Evolutionary conservation across 1,139 yeast genomes (phyloP), one percentile per base, ranked within the genome.

Genomic region (Yamadazyma spencermartinsiae): DNA sequence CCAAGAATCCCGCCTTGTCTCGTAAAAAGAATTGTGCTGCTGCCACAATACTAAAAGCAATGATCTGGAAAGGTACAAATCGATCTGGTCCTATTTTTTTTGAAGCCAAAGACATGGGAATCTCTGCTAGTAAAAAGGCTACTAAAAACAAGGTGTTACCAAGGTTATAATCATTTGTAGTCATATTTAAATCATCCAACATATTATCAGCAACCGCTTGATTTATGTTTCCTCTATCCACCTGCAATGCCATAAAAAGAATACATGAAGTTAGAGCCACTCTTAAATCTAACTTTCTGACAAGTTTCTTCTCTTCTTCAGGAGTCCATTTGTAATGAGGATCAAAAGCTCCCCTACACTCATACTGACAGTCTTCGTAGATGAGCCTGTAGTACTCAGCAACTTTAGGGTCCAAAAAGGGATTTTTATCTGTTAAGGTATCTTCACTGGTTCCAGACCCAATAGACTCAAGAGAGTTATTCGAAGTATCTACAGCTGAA

Each of bases 321-420:
- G 47, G 43, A 4, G 63, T 57, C 72, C 72, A 66, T n/a, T 57
- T 55, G 36, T 60, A 57, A 1, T 54, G 53, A 1, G 72, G 71
- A 46, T 67, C 72, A 37, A 65, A 63, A 10, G 48, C 61, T 21
- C 47, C 49, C 27, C 60, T 53, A 44, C 72, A 59, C 43, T 66
- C 72, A 45, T 67, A 67, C 2, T 60, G 34, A 19, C 59, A 52
- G 2, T 45, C 46, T 19, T 58, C 63, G 39, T 66, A 66, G n/a
- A 66, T 29, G 4, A 50, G 45, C n/a, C 55, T 49, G 40, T 62
- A 65, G 37, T 59, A 52, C 9, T 55, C 61, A 11, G 60, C 62
- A 6, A 58, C 55, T 12, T 46, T 48, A 0, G 66, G 66, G 39
- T 65, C 69, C 34, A 54, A 47, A 39, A 64, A 64, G 1, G 62